These are phyloP conservation scores for Eugenia klotzschiana DNA, from an alignment of 441 rosid genomes.

Conservation along the genomic window DNA sequence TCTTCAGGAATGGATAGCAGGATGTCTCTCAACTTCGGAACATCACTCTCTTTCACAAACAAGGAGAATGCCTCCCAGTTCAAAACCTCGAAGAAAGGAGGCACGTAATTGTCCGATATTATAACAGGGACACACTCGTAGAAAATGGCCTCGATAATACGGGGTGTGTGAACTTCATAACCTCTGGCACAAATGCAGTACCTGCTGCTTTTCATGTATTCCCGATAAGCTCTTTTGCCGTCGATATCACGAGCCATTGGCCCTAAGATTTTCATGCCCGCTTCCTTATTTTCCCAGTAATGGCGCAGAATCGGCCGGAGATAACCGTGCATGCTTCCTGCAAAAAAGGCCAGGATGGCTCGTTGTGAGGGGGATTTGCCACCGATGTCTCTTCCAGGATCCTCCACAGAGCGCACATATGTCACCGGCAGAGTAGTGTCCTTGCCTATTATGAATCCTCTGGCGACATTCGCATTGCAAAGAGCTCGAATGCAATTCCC, in stretches of 20 bases:
- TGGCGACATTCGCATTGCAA: slow-evolving; percentile 66
- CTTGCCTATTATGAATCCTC: slow-evolving; percentile 58
- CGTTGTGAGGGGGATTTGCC: slow-evolving; percentile 56
- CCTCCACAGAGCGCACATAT: slow-evolving; percentile 43
- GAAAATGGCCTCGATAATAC: slow-evolving; percentile 64
- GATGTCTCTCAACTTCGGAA: slow-evolving; percentile 51
- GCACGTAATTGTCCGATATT: slow-evolving; percentile 79
- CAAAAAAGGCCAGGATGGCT: slow-evolving; percentile 66
- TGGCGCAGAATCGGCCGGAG: slow-evolving; percentile 46
- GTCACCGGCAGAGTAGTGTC: slow-evolving; percentile 71
- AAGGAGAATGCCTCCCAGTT: slow-evolving; percentile 73
- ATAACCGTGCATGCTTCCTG: slow-evolving; percentile 82
- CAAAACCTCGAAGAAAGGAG: slow-evolving; percentile 71
- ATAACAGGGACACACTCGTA: slow-evolving; percentile 78
- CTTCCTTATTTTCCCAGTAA: slow-evolving; percentile 60
- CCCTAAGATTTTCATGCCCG: slow-evolving; percentile 74
- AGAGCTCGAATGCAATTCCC: slow-evolving; percentile 49
- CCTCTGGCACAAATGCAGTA: slow-evolving; percentile 85
- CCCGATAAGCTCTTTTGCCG: slow-evolving; percentile 48
- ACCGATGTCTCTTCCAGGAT: slow-evolving; percentile 47
- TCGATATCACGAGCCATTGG: slow-evolving; percentile 54
- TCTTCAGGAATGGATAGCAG: slow-evolving; percentile 52
- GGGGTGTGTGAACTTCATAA: slow-evolving; percentile 78
- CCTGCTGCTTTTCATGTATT: slow-evolving; percentile 76
- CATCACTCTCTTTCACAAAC: slow-evolving; percentile 58